Base-by-base conservation (phyloP, 495 filamentous ascomycete genomes). In the Neurospora pannonica region DNA sequence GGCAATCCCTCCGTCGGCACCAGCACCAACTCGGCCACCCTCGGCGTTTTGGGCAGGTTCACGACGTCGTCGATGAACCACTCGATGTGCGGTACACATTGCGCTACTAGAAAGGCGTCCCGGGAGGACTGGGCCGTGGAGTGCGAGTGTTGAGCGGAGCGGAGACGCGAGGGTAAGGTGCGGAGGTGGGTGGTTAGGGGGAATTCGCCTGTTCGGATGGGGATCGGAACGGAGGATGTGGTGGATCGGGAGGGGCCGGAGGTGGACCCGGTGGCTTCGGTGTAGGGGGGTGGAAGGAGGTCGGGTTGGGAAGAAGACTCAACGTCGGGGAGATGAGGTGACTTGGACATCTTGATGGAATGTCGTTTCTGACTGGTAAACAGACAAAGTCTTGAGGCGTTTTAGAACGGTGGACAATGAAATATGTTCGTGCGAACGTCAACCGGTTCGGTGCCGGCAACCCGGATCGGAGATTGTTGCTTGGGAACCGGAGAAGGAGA, bases 181-280 rank as follows among this genome's bases (percentile, higher is more conserved):
- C 73, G 62, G 13, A 86, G 77, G 77, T 86, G 83, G 6, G 76
- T 71, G 34, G 83, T 80, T n/a, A 86, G 76, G 15, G 82, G 78
- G 54, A 81, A 83, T 62, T 62, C 54, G 15, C 6, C 28, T 17
- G 54, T 4, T 15, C 54, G 78, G 36, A 78, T 69, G 21, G 76
- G 71, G 15, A 67, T 74, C 34, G 77, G 71, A 17, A 74, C 73
- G 19, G 76, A 62, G 24, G 73, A 37, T 67, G 77, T 38, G 67
- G 31, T 17, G 31, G 71, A 2, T 24, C 40, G 36, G 10, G 60
- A 17, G 69, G 73, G 31, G 48, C 21, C 24, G 37, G 38, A n/a
- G 40, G 69, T 6, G 9, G 75, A 40, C 60, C 60, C 62, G 71
- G 54, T 76, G 73, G 78, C 60, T 38, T 79, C 78, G 48, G 77